Base-by-base conservation (phyloP, 2,329 filamentous ascomycete genomes). In the Sporothrix brasiliensis region DNA sequence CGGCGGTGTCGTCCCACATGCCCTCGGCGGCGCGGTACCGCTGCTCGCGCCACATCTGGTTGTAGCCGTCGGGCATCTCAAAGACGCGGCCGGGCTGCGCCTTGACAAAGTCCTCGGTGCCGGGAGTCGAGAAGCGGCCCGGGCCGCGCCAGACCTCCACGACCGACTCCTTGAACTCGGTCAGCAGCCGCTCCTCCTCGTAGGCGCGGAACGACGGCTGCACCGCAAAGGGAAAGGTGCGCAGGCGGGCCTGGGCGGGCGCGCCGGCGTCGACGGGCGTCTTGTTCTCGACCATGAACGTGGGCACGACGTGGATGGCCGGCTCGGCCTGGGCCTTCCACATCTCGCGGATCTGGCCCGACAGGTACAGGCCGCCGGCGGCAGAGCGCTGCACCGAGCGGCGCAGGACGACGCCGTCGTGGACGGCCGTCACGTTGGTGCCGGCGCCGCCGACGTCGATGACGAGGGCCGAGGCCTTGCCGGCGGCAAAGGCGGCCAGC, bases 121-220 rank as follows among this genome's bases (percentile, higher is more conserved):
- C 88, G 27, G 82, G 86, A 74, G 79, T 81, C 54, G 80, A 79
- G 76, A 93, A 88, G 72, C 89, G 86, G 71, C 90, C 90, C 0
- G 92, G 92, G 0, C 92, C 92, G 34, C 89, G 88, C 94, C 95
- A 99, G 16, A 94, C 89, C 81, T 97, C 93, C 39, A 98, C 93
- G 19, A 97, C 93, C 21, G 92, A 96, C 82, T 99, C 96, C 83
- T 99, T 99, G 87, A 97, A 99, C 79, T 97, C 93, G 50, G 92
- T 93, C 70, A 99, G 83, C 54, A 97, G 90, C 68, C 94, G 92
- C 79, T 98, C 95, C 83, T 99, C 94, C 80, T 98, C 90, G 74
- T 94, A 90, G 21, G 85, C 83, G 72, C 91, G 89, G 86, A 94
- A 98, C 1, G 92, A 93, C 39, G 88, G 85, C 75, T 82, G 80